phyloP scores from a whole-genome alignment of 352 stramenopile genomes.

The Phytophthora hybrid region DNA sequence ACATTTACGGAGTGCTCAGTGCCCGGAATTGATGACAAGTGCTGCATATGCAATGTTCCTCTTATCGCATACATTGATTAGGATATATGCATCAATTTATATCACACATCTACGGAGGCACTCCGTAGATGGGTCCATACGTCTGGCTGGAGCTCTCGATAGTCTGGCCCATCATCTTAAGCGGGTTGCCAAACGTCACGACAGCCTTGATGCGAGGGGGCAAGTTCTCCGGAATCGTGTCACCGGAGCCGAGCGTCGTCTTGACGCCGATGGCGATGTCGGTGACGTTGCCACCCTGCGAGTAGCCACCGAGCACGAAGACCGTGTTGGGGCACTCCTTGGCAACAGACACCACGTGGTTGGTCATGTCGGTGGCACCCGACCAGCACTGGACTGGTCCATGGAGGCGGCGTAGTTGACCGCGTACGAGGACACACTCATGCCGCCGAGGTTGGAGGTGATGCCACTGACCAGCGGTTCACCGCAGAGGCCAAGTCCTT shows the following conservation, averaged over 20 bases:
- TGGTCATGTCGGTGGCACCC: constrained; percentile 47
- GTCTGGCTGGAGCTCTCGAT: constrained; percentile 34
- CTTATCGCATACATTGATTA: too few species aligned
- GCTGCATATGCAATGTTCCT: too few species aligned
- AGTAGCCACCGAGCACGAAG: constrained; percentile 46
- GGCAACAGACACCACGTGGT: constrained; percentile 36
- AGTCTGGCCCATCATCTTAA: constrained; percentile 39
- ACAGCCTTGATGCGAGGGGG: constrained; percentile 29
- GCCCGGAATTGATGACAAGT: too few species aligned
- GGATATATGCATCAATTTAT: too few species aligned
- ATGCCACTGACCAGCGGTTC: constrained; percentile 42
- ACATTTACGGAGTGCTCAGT: too few species aligned
- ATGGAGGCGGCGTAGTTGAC: constrained; percentile 40
- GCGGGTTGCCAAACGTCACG: constrained; percentile 49
- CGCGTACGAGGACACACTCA: constrained; percentile 46
- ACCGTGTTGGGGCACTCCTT: constrained; percentile 41
- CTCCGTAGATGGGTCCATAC: constrained; percentile 26
- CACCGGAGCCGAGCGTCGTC: constrained; percentile 32
- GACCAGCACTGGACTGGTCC: constrained; percentile 37
- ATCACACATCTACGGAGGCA: too few species aligned
- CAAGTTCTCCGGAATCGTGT: constrained; percentile 35
- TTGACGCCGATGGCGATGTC: constrained; percentile 44
- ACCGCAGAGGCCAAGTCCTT: constrained; percentile 42
- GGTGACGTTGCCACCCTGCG: constrained; percentile 44
- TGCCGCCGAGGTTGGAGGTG: constrained; percentile 33